Percentiles rank a stretch among this genome's conserved stretches.
These are phyloP conservation scores for Paecilomyces formosus DNA, from an alignment of 2,329 filamentous ascomycete species.

Conservation along the genomic window DNA sequence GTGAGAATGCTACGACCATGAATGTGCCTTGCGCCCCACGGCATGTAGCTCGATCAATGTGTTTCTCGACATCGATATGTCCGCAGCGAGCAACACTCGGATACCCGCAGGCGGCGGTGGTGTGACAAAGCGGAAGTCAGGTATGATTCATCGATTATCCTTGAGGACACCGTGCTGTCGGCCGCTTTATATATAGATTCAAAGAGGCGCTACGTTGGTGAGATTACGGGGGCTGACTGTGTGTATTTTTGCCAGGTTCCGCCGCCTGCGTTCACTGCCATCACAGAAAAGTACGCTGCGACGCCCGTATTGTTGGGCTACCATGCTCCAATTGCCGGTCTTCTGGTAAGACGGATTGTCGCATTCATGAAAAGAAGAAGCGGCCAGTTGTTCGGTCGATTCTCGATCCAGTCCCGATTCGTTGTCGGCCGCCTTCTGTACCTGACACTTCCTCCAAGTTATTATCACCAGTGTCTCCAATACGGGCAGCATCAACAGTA, in stretches of 20 bases:
- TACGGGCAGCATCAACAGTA: neutral
- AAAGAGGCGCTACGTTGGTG: neutral
- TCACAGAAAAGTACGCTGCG: slow-evolving; percentile 45
- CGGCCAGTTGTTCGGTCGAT: slow-evolving; percentile 34
- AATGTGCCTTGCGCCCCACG: neutral
- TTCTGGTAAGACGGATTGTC: slow-evolving; percentile 36
- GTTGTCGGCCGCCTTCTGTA: slow-evolving; percentile 27
- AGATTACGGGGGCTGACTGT: neutral
- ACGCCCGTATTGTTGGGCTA: slow-evolving; percentile 39
- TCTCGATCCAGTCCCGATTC: slow-evolving; percentile 41
- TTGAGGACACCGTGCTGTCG: neutral
- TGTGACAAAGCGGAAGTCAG: slow-evolving; percentile 32
- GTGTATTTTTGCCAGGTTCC: neutral
- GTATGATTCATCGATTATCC: slow-evolving; percentile 13
- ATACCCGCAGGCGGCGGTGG: slow-evolving; percentile 26
- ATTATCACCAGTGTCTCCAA: neutral
- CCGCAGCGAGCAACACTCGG: slow-evolving; percentile 25
- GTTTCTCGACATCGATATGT: slow-evolving; percentile 20
- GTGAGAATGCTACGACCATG: neutral
- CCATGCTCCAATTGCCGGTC: slow-evolving; percentile 44
- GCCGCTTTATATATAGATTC: no score
- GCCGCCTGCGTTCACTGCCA: slow-evolving; percentile 44
- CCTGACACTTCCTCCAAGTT: slow-evolving; percentile 8
- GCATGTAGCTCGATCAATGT: slow-evolving; percentile 5
- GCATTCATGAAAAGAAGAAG: slow-evolving; percentile 46